Conservation (phyloP, 2,329 filamentous ascomycete species). For the Zalaria obscura region DNA sequence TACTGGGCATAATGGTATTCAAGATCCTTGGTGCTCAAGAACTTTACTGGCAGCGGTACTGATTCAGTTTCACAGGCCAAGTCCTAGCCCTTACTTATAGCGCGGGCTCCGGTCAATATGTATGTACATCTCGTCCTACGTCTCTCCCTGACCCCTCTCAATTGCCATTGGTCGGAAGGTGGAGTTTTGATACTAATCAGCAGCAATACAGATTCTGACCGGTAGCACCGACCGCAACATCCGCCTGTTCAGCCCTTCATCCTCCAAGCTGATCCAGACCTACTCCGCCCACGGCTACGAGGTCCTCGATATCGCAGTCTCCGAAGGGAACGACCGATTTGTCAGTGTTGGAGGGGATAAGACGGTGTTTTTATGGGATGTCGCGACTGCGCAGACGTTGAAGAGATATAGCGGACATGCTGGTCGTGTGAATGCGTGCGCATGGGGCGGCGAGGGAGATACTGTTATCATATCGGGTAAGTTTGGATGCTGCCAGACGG, state of each 20-base stretch:
- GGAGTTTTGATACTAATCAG: neutral
- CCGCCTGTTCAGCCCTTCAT: conserved; percentile 67
- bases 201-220: conserved; percentile 45
- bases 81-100: conserved; percentile 38
- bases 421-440: conserved; percentile 64
- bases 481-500: too few species aligned
- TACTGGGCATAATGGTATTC: conserved; percentile 23
- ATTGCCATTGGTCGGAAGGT: neutral
- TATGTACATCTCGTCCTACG: conserved; percentile 8
- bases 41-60: neutral
- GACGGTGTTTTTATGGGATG: conserved; percentile 88
- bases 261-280: conserved; percentile 56
- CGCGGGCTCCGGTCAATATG: conserved; percentile 32
- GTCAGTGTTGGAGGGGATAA: conserved; percentile 83
- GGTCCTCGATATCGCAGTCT: conserved; percentile 66
- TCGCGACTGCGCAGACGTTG: conserved; percentile 62
- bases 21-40: neutral
- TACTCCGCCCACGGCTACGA: conserved; percentile 88
- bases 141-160: neutral
- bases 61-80: conserved; percentile 17
- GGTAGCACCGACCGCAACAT: conserved; percentile 75
- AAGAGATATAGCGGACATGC: conserved; percentile 54
- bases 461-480: conserved; percentile 52
- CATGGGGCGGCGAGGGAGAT: conserved; percentile 65
- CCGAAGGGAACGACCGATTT: conserved; percentile 67